Conservation (phyloP, 2,329 filamentous ascomycete genomes). For the Plectosphaerella cucumerina region DNA sequence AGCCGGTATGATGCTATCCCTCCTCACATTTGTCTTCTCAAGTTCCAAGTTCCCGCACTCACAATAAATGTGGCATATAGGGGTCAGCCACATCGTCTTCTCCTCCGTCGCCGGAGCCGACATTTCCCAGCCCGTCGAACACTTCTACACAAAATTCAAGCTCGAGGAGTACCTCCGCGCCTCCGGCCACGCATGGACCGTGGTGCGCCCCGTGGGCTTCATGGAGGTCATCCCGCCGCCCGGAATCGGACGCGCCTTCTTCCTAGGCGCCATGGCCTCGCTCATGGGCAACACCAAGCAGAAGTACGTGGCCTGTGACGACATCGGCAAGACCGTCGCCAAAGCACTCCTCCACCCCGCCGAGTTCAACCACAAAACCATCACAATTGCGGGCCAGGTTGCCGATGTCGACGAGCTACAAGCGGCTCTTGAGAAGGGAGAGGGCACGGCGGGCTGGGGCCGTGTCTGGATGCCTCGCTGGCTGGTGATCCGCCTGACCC, state of each 20-base stretch:
- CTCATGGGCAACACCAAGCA: not conserved
- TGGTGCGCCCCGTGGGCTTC: not conserved
- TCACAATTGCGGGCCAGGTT: not conserved
- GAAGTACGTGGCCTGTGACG: not conserved
- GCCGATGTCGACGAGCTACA: not conserved
- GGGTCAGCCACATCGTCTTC: not conserved
- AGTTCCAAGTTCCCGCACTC: too few species aligned
- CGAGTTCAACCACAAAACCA: not conserved
- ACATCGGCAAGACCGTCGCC: not conserved
- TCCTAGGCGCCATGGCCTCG: not conserved
- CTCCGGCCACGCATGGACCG: not conserved
- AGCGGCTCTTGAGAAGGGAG: not conserved
- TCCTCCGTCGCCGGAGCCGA: not conserved
- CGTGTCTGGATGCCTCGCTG: not conserved
- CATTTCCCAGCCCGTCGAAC: not conserved
- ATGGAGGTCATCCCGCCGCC: not conserved
- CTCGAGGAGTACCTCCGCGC: not conserved
- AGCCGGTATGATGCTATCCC: not conserved
- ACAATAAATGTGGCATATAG: not conserved
- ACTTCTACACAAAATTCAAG: not conserved
- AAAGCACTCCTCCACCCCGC: not conserved
- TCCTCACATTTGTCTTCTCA: too few species aligned
- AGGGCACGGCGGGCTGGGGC: not conserved
- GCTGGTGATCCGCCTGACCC: not conserved
- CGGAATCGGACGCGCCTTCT: not conserved